Conservation (phyloP, 768 basidiomycete genomes). For the Ramaria rubella region DNA sequence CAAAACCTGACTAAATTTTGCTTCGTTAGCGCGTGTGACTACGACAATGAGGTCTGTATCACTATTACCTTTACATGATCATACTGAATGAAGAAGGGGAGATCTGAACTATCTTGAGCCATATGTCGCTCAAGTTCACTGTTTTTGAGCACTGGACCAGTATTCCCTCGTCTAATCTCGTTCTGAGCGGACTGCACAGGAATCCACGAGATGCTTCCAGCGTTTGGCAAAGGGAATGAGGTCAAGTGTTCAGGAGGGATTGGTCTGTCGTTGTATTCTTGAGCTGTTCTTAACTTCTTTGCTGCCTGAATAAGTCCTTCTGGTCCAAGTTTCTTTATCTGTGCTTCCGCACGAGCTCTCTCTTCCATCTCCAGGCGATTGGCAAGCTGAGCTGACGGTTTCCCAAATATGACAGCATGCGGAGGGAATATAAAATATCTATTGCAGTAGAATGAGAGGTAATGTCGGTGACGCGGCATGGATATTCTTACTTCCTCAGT, state of each 20-base stretch:
- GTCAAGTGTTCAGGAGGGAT: slow-evolving; percentile 79
- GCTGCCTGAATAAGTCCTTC: slow-evolving; percentile 71
- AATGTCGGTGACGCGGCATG: neutral
- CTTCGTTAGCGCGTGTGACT: neutral
- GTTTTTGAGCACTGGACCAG: slow-evolving; percentile 25
- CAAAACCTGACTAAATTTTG: slow-evolving; percentile 77
- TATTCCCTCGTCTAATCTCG: slow-evolving; percentile 36
- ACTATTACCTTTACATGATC: slow-evolving; percentile 77
- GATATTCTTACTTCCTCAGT: slow-evolving; percentile 54
- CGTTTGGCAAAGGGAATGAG: slow-evolving; percentile 85
- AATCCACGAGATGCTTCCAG: slow-evolving; percentile 90
- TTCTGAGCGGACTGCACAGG: slow-evolving; percentile 65
- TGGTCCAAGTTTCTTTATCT: slow-evolving; percentile 65
- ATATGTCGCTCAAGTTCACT: slow-evolving; percentile 56
- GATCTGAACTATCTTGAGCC: slow-evolving; percentile 51
- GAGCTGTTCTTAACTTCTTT: slow-evolving; percentile 69
- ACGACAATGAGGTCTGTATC: neutral
- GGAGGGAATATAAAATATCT: slow-evolving; percentile 78
- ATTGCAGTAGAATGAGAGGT: slow-evolving; percentile 12
- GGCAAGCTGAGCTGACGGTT: slow-evolving; percentile 79
- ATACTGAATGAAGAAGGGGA: slow-evolving; percentile 90
- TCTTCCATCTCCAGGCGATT: slow-evolving; percentile 77
- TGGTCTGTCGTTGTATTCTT: slow-evolving; percentile 75
- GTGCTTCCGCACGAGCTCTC: slow-evolving; percentile 64
- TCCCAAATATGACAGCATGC: slow-evolving; percentile 73